Evolutionary conservation across 2,329 filamentous ascomycete genomes (phyloP).

Genomic region (Allantophomopsis lycopodina): DNA sequence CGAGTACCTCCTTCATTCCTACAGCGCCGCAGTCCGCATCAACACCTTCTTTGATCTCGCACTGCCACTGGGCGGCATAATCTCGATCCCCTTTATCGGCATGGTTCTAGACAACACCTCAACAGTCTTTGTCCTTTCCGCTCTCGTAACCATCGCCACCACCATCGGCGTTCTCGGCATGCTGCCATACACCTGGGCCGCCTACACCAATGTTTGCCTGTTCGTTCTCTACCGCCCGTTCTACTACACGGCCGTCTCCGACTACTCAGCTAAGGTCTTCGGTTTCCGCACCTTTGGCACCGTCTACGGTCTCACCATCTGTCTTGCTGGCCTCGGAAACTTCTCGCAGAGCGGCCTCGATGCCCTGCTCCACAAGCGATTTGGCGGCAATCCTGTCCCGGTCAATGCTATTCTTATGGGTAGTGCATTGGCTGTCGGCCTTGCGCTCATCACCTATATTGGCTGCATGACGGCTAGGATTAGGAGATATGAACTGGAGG

Average conservation of each 20-base stretch:
- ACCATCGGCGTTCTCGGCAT: constrained; percentile 65
- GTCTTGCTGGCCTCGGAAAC: constrained; percentile 70
- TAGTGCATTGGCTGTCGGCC: constrained; percentile 49
- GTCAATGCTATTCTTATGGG: constrained; percentile 59
- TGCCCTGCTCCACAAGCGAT: constrained; percentile 60
- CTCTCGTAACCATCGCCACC: constrained; percentile 60
- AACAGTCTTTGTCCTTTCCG: constrained; percentile 55
- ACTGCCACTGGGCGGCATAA: constrained; percentile 66
- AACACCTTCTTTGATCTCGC: constrained; percentile 83
- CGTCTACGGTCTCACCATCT: constrained; percentile 87
- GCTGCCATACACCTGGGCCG: constrained; percentile 55
- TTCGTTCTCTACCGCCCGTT: constrained; percentile 80
- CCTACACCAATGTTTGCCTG: constrained; percentile 62
- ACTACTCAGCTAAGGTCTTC: constrained; percentile 85
- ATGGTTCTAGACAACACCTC: constrained; percentile 62
- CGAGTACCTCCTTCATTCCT: constrained; percentile 54
- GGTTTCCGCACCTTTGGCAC: constrained; percentile 86
- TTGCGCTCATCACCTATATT: constrained; percentile 54
- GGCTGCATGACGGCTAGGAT: constrained; percentile 20
- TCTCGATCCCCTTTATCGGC: constrained; percentile 82
- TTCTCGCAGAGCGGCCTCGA: constrained; percentile 74
- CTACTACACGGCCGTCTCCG: constrained; percentile 83
- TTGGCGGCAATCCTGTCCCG: constrained; percentile 58
- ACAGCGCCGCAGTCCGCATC: constrained; percentile 47
- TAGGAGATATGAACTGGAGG: constrained; percentile 22